phyloP scores from a whole-genome alignment of 148 eudicot genomes.

The Dysphania ambrosioides region DNA sequence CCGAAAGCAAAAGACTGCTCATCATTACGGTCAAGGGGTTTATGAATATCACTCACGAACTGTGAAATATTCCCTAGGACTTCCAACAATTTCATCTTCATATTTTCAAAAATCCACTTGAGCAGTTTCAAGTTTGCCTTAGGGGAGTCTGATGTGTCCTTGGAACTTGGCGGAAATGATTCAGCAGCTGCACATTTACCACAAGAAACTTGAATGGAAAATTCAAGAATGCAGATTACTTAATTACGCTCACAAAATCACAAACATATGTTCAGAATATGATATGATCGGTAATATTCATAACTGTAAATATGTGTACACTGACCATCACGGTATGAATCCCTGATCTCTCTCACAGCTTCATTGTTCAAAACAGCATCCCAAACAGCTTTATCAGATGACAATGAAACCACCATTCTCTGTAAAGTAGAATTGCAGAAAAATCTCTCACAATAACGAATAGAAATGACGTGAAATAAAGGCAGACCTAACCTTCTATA shows the following conservation, averaged over 20 bases:
- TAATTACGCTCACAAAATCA: background rate
- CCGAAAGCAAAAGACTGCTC: conserved; percentile 31
- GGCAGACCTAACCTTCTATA: background rate
- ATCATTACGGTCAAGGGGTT: conserved; percentile 16
- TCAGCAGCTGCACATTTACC: conserved; percentile 30
- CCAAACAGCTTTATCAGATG: conserved; percentile 85
- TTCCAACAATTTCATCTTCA: conserved; percentile 44
- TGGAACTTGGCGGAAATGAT: conserved; percentile 14
- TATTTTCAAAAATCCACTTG: conserved; percentile 41
- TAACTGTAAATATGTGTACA: background rate
- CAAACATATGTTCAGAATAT: background rate
- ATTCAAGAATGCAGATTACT: background rate
- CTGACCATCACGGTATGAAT: conserved; percentile 53
- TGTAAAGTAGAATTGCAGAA: conserved; percentile 28
- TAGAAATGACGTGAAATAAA: background rate
- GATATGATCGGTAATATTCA: too few relatives aligned
- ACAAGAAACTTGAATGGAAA: background rate
- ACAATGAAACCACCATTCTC: conserved; percentile 79
- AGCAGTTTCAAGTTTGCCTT: conserved; percentile 27
- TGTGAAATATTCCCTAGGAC: conserved; percentile 32
- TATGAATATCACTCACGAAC: conserved; percentile 28
- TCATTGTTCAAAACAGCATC: conserved; percentile 84
- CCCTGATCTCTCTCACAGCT: conserved; percentile 70
- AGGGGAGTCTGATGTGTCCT: conserved; percentile 19
- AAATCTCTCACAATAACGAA: conserved; percentile 15